A percentile compares a stretch with the other conserved stretches of the same genome.
phyloP scores from a whole-genome alignment of 1,284 basidiomycete species.

The Agaricales sp. region DNA sequence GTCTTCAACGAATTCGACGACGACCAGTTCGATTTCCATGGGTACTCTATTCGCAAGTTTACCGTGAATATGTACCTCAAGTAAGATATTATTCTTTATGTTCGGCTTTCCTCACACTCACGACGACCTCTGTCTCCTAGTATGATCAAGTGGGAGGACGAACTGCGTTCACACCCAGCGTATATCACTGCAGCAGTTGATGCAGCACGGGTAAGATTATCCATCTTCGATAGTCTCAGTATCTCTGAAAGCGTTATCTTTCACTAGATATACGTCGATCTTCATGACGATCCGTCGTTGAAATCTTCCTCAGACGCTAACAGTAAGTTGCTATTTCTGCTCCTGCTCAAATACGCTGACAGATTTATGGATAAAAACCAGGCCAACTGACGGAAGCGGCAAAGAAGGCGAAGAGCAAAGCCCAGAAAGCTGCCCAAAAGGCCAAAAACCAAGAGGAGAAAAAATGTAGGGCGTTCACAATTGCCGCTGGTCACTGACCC shows the following conservation, averaged over 20 bases:
- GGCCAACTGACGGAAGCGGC: conserved; percentile 51
- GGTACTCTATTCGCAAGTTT: conserved; percentile 86
- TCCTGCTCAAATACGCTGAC: background rate
- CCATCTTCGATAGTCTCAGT: background rate
- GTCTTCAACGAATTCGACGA: conserved; percentile 86
- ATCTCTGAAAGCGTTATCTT: conserved; percentile 3
- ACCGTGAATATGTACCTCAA: conserved; percentile 80
- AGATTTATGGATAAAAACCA: conserved; percentile 10
- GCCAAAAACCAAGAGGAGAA: conserved; percentile 50
- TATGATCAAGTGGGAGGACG: conserved; percentile 78
- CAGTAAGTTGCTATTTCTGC: conserved; percentile 6
- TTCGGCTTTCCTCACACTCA: background rate
- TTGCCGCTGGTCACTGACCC: background rate
- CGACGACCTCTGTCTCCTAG: conserved; percentile 26
- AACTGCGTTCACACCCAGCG: conserved; percentile 61
- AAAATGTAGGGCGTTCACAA: conserved; percentile 33
- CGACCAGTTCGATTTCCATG: conserved; percentile 98
- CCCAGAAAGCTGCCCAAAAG: conserved; percentile 76
- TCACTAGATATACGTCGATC: conserved; percentile 59
- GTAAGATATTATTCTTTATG: conserved; percentile 29
- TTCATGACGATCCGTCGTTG: conserved; percentile 70
- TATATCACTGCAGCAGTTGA: conserved; percentile 72
- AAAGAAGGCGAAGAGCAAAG: conserved; percentile 88
- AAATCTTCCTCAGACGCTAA: conserved; percentile 29
- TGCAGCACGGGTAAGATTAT: conserved; percentile 45